Percentiles rank a stretch among this genome's conserved stretches.
phyloP scores from a whole-genome alignment of 139 green algal species.

The Astrephomene gubernaculifera region DNA sequence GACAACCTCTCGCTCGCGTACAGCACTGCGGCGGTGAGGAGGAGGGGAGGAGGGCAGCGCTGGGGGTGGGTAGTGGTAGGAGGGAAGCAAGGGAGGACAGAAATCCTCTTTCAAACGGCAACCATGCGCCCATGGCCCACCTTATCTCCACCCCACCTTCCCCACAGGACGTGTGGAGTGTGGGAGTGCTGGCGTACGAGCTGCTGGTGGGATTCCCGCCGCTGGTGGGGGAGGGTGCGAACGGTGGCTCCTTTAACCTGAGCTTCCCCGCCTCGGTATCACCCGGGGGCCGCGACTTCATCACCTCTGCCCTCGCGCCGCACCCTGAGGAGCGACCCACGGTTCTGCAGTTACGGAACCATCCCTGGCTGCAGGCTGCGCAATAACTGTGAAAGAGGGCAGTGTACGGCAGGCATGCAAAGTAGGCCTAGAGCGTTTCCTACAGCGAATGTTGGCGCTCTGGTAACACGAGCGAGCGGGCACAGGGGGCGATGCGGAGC shows the following conservation, averaged over 20 bases:
- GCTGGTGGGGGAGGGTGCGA: background rate
- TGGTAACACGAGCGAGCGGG: no score
- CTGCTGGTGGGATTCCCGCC: constrained; percentile 52
- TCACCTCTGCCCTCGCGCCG: constrained; percentile 37
- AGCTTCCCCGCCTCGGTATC: constrained; percentile 42
- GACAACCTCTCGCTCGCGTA: constrained; percentile 52
- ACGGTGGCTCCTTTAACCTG: background rate
- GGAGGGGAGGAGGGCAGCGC: background rate
- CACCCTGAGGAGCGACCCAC: constrained; percentile 48
- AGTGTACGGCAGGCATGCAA: no score
- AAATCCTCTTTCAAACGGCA: no score
- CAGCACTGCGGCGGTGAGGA: constrained; percentile 44
- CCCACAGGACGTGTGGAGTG: constrained; percentile 52
- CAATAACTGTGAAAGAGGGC: no score
- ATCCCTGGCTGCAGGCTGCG: constrained; percentile 49
- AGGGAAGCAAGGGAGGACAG: no score
- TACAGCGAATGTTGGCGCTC: no score
- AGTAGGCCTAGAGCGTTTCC: no score
- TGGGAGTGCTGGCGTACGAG: constrained; percentile 68
- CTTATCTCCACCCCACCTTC: background rate
- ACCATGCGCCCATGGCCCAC: background rate
- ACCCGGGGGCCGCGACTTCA: constrained; percentile 35
- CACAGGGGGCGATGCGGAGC: no score
- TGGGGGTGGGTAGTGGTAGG: background rate
- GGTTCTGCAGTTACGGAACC: constrained; percentile 46